Evolutionary conservation across 306 rosid species (phyloP).

Genomic region (Amphicarpaea edgeworthii): DNA sequence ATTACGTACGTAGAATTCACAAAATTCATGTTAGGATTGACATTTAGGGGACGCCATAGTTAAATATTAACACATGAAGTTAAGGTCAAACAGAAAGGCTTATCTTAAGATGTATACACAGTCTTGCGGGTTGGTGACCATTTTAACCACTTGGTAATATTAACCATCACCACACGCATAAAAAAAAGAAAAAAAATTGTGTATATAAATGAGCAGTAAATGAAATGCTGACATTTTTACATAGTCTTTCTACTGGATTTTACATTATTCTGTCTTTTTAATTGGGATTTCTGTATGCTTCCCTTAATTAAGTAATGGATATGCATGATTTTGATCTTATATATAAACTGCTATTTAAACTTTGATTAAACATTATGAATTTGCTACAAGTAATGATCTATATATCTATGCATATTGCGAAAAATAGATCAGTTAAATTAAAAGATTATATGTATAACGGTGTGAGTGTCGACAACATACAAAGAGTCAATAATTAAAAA

Average conservation of each 20-base stretch:
- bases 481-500: conserved; percentile 34
- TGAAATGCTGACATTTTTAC: conserved; percentile 19
- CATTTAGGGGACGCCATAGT: conserved; percentile 36
- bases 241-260: background rate
- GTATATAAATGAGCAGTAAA: background rate
- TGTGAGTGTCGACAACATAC: conserved; percentile 15
- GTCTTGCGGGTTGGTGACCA: conserved; percentile 75
- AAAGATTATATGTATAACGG: conserved; percentile 9
- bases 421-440: background rate
- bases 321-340: conserved; percentile 8
- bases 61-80: conserved; percentile 43
- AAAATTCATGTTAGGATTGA: conserved; percentile 81
- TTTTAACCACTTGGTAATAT: conserved; percentile 75
- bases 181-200: background rate
- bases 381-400: background rate
- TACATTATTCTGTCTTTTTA: background rate
- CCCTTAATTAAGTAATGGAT: background rate
- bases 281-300: background rate
- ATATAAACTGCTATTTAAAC: background rate
- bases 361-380: background rate
- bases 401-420: background rate
- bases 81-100: conserved; percentile 42
- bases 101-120: conserved; percentile 17
- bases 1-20: conserved; percentile 39
- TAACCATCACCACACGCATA: conserved; percentile 5